A percentile compares a stretch with the other conserved stretches of the same genome.
Conservation (phyloP, 371 early-diverging fungal species). For the Mucor plumbeus region DNA sequence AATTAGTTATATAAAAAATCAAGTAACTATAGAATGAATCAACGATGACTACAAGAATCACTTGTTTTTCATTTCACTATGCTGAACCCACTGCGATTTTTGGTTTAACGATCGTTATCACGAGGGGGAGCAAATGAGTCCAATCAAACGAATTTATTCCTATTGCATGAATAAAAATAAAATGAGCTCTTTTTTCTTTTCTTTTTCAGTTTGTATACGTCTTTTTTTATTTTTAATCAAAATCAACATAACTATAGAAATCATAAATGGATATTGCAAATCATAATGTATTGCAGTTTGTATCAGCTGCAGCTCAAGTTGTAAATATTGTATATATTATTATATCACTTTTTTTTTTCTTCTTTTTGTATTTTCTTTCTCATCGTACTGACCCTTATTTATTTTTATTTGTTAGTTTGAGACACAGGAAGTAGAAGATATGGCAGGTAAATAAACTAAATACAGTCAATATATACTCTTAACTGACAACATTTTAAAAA, state of each 20-base stretch:
- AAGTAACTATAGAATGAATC: too few relatives aligned
- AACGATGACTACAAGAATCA: too few relatives aligned
- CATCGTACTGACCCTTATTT: slow-evolving; percentile 65
- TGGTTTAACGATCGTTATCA: background rate
- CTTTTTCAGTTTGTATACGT: background rate
- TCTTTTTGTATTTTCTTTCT: slow-evolving; percentile 62
- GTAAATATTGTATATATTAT: slow-evolving; percentile 24
- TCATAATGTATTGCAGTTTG: slow-evolving; percentile 55
- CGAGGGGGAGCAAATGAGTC: background rate
- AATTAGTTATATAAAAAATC: too few relatives aligned
- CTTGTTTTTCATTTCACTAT: too few relatives aligned
- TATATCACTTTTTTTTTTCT: slow-evolving; percentile 34
- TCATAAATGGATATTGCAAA: slow-evolving; percentile 39
- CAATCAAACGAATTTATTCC: background rate
- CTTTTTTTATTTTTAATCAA: background rate
- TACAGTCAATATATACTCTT: too few relatives aligned
- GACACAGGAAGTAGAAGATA: slow-evolving; percentile 25
- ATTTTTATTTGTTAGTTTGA: slow-evolving; percentile 21
- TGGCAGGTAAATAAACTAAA: slow-evolving; percentile 19
- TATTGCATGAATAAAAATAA: background rate
- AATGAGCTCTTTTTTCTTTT: background rate
- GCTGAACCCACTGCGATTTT: too few relatives aligned
- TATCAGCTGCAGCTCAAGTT: slow-evolving; percentile 57
- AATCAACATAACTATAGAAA: background rate
- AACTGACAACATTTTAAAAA: background rate